These are phyloP conservation scores for Astrephomene gubernaculifera DNA, from an alignment of 139 green algal genomes.

Conservation along the genomic window DNA sequence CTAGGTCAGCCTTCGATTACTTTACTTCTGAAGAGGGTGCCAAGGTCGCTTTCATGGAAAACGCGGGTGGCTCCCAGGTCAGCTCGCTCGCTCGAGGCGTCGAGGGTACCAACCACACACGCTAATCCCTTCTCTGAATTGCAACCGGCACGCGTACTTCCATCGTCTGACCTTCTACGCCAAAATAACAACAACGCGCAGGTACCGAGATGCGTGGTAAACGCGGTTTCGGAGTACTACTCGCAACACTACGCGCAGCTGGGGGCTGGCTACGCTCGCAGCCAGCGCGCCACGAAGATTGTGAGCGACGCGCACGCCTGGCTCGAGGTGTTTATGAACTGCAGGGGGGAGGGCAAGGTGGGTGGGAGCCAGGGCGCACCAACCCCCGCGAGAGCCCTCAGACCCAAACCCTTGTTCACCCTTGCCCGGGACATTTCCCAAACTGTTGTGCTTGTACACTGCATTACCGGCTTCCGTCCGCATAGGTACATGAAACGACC, in stretches of 20 bases:
- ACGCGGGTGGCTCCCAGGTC: constrained; percentile 29
- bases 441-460: no score
- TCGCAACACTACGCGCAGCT: background rate
- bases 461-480: no score
- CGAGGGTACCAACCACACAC: no score
- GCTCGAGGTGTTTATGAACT: constrained; percentile 41
- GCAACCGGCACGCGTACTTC: no score
- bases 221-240: background rate
- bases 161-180: no score
- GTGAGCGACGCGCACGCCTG: background rate
- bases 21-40: background rate
- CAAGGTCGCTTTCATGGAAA: constrained; percentile 25
- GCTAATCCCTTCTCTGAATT: no score
- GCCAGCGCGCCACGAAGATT: background rate
- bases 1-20: constrained; percentile 10
- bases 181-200: no score
- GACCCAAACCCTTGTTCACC: no score
- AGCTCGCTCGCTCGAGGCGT: no score
- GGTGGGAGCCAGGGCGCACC: background rate
- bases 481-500: no score
- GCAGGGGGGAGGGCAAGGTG: constrained; percentile 5
- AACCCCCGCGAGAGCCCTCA: no score
- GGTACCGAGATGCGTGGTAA: constrained; percentile 22
- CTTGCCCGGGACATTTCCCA: no score
- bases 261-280: constrained; percentile 27